Evolutionary conservation across 2,329 filamentous ascomycete genomes (phyloP), one percentile per base, ranked within the genome.

Genomic region (Immersiporthe knoxdaviesiana): DNA sequence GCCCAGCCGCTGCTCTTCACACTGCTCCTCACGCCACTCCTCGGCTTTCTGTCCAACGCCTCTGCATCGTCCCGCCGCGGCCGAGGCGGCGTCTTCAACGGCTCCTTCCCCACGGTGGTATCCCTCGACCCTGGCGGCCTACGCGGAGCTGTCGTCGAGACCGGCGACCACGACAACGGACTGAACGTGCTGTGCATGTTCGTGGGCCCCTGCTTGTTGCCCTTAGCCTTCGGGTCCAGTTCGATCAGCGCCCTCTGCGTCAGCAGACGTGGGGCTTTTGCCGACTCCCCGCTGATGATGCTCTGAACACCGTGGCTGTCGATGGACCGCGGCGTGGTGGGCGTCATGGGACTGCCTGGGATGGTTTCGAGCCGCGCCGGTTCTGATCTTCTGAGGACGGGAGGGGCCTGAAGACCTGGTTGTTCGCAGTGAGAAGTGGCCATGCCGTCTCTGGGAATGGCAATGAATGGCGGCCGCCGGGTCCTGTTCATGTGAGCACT

Each of bases 201-300:
- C 12, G 32, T 41, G 2, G 30, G 39, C 10, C 32, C 56, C 16
- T 56, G 63, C 52, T 52, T 58, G 2, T 52, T 58, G 2, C 50
- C 50, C 16, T 61, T 68, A 16, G 64, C 11, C 35, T 35, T 50
- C n/a, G 59, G 14, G 24, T 62, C 61, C 2, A 56, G n/a, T 16
- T 58, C 35, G 11, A 71, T 67, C 37, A 71, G 18, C 16, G 70
- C 67, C 5, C 70, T 65, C 27, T 71, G 60, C 12, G 67, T 67
- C 27, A 71, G 67, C 30, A 44, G 70, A 16, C 65, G 70, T 35
- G 70, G 70, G 30, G 70, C 52, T 0, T 56, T 62, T 5, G 30
- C 50, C 12, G 27, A 47, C 1, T 63, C 65, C 11, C 63, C 69
- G 30, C 67, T 67, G 50, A 61, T 68, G 32, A 47, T 41, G 24